Percentiles rank a stretch among this genome's conserved stretches.
Evolutionary conservation across 1,139 yeast genomes (phyloP).

Genomic region (Nakaseomyces kungkrabaensis): DNA sequence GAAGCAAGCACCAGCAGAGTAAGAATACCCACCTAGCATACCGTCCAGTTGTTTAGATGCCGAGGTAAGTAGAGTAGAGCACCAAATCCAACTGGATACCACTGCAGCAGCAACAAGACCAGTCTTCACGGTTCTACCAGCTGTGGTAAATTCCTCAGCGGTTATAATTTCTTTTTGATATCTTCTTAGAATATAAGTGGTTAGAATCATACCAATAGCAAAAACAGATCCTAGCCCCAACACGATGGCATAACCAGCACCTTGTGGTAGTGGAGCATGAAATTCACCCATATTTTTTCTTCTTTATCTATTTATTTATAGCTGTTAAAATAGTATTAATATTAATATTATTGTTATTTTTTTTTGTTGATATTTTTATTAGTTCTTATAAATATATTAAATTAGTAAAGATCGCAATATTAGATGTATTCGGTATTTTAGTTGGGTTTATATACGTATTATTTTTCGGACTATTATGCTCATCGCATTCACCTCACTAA

Average conservation of each 20-base stretch:
- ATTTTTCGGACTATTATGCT: no score
- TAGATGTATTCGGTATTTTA: no score
- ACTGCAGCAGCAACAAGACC: constrained; percentile 81
- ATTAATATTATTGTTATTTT: no score
- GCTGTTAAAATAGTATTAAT: no score
- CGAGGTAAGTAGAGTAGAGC: constrained; percentile 70
- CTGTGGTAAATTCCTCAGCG: constrained; percentile 83
- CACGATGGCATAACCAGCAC: constrained; percentile 89
- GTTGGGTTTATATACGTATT: no score
- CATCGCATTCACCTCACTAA: neutral
- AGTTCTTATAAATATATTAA: no score
- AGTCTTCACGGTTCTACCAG: constrained; percentile 74
- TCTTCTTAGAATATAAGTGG: constrained; percentile 59
- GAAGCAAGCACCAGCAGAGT: constrained; percentile 65
- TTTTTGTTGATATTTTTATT: no score
- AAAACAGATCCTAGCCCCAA: constrained; percentile 81
- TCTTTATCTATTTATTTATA: neutral
- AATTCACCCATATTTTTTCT: constrained; percentile 12
- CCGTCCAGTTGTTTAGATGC: constrained; percentile 74
- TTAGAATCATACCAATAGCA: constrained; percentile 67
- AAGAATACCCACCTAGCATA: constrained; percentile 62
- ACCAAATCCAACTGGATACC: constrained; percentile 92
- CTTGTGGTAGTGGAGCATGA: constrained; percentile 43
- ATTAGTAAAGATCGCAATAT: no score
- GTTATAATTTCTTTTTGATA: constrained; percentile 76